Evolutionary conservation across 306 rosid genomes (phyloP), one percentile per base, ranked within the genome.

Genomic region (Medicago truncatula): DNA sequence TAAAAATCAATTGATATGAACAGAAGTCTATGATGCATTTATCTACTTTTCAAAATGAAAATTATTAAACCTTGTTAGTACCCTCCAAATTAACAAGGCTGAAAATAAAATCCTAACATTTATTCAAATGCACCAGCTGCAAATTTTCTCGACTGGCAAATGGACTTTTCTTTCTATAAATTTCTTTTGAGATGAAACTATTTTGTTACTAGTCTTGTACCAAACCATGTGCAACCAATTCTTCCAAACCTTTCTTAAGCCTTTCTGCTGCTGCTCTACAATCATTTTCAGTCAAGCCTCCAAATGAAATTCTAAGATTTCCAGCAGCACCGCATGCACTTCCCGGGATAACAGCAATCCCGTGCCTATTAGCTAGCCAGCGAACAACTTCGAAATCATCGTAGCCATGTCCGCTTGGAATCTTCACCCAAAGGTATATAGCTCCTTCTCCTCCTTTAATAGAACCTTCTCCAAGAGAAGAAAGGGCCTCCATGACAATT

Each of bases 371-470:
- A 67, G 91, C 96, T 16, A 95, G 97, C 99, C 99, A 95, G 50
- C 28, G 87, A 77, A 96, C 98, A 5, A 92, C 90, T n/a, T 85
- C 76, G 21, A 75, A 77, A 76, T 96, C 99, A 3, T 93, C 65
- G 0, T 61, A 41, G 1, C 58, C 68, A 11, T 75, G 85, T 21
- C 84, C 65, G 1, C 84, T 88, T 0, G 99, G 99, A 31, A 96
- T 96, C 93, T 96, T 96, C 20, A 97, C 98, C 97, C 97, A 96
- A 9, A 96, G 72, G 88, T 96, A 96, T 57, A 96, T 88, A 11
- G 99, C 97, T 54, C 98, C 99, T 76, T 96, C 93, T 46, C 99
- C 99, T 70, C 99, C 99, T 83, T 87, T 96, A 13, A 92, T 93
- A n/a, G 88, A 85, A 31, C 85, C 89, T 78, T 83, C 77, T 62